Base-by-base conservation (phyloP, 306 rosid species). In the Dryas octopetala region DNA sequence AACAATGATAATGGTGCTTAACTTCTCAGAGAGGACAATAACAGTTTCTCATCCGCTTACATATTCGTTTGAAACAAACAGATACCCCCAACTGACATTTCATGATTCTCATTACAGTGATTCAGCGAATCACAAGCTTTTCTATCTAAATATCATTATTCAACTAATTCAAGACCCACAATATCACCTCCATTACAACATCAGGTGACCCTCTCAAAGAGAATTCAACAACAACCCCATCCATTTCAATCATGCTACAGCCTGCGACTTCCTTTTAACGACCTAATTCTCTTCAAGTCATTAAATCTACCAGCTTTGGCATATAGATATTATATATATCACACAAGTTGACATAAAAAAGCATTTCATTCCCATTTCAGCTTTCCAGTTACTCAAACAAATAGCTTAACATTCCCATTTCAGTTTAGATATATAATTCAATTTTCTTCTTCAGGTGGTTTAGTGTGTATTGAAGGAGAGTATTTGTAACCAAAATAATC, bases 201-300 rank as follows among this genome's bases (percentile, higher is more conserved):
- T 73, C 70, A 54, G 82, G 74, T 46, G 92, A 87, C 61, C 81
- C 92, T 70, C 86, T 88, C n/a, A 75, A 91, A 3, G 96, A 89
- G 77, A 93, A 90, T 74, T 93, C 96, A 67, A 77, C 84, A 82
- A 87, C 95, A 44, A 80, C 73, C 52, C 96, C 93, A 70, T 88
- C 73, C 71, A 90, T 70, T 81, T 89, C 98, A 82, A 90, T 93
- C 88, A 86, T 80, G 83, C 95, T 93, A 81, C 89, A 84, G 23
- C 98, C 98, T 1, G 89, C 88, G 8, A 84, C 80, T 73, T 87
- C 87, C 85, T 88, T 90, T 87, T 16, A 85, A 17, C 64, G 72
- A 75, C 73, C 90, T 89, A 61, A 83, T 73, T 79, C 85, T 82
- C 83, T 41, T 90, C 59, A 83, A 83, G 26, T 84, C 89, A 44